Evolutionary conservation across 768 basidiomycete genomes (phyloP).

Genomic region (Mycena galericulata): DNA sequence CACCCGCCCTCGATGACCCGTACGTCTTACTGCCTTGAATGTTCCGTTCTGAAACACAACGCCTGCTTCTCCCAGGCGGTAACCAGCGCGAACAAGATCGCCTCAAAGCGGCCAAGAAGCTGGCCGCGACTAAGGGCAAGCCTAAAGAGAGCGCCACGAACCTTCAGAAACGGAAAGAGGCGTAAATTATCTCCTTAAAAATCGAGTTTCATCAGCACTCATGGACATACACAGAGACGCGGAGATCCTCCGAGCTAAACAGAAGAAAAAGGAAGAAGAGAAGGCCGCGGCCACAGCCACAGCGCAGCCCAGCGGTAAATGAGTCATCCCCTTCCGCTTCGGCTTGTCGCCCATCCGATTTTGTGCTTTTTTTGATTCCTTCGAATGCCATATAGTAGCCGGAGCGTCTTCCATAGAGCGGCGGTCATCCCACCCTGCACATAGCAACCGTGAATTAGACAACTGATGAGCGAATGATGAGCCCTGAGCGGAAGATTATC

Average conservation of each 20-base stretch:
- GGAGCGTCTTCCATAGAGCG: not conserved
- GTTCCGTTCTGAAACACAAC: slow-evolving; percentile 20
- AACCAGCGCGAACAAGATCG: slow-evolving; percentile 87
- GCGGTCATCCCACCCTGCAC: slow-evolving; percentile 15
- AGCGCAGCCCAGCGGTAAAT: slow-evolving; percentile 47
- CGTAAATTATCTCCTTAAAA: no score
- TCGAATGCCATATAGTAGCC: slow-evolving; percentile 11
- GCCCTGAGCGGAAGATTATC: slow-evolving; percentile 23
- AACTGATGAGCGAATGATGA: slow-evolving; percentile 12
- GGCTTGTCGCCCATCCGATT: slow-evolving; percentile 18
- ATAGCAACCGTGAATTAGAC: slow-evolving; percentile 19
- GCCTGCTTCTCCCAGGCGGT: slow-evolving; percentile 71
- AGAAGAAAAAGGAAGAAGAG: slow-evolving; percentile 70
- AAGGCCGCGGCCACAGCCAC: slow-evolving; percentile 38
- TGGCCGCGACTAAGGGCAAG: slow-evolving; percentile 65
- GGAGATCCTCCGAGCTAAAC: not conserved
- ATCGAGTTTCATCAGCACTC: no score
- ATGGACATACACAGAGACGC: no score
- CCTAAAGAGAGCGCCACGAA: slow-evolving; percentile 74
- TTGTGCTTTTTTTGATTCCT: not conserved
- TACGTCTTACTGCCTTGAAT: slow-evolving; percentile 48
- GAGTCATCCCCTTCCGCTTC: slow-evolving; percentile 43
- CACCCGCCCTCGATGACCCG: slow-evolving; percentile 60
- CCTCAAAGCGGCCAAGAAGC: slow-evolving; percentile 79
- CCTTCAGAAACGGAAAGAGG: slow-evolving; percentile 53